phyloP scores from a whole-genome alignment of 345 rosid species.

The Syzygium aqueum region DNA sequence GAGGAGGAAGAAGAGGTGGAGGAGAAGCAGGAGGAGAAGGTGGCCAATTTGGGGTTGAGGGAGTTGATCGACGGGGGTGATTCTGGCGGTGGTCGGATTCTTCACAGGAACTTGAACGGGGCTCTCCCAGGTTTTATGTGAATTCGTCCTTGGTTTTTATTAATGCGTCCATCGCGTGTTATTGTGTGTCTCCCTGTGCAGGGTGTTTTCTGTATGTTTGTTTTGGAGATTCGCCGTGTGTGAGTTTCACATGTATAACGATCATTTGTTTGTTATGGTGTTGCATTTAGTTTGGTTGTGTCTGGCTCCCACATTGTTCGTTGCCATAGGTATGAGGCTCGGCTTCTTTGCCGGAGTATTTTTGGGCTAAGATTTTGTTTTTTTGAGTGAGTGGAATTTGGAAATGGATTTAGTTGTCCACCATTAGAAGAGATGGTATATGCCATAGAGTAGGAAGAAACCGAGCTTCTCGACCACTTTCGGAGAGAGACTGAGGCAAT shows the following conservation, averaged over 20 bases:
- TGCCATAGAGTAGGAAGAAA: not conserved
- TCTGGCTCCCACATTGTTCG: not conserved
- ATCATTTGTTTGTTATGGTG: not conserved
- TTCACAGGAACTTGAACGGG: conserved; percentile 65
- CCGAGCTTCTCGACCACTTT: not conserved
- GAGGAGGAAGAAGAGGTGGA: conserved; percentile 30
- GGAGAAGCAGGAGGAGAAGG: conserved; percentile 36
- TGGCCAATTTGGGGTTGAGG: conserved; percentile 63
- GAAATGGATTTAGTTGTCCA: not conserved
- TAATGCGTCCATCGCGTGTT: not conserved
- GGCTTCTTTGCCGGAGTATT: not conserved
- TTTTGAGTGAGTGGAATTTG: not conserved
- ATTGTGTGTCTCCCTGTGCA: not conserved
- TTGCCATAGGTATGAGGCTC: not conserved
- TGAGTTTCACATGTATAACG: not conserved
- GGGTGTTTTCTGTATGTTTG: not conserved
- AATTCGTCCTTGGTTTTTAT: not conserved
- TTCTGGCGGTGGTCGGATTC: conserved; percentile 52
- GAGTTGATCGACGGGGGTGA: conserved; percentile 73
- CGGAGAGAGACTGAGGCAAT: not conserved
- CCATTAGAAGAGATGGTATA: not conserved
- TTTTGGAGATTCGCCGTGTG: not conserved
- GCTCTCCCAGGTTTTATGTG: conserved; percentile 45
- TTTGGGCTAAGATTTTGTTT: not conserved
- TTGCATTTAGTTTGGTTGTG: not conserved